Base-by-base conservation (phyloP, 345 rosid genomes). In the Eucalyptus regnans region DNA sequence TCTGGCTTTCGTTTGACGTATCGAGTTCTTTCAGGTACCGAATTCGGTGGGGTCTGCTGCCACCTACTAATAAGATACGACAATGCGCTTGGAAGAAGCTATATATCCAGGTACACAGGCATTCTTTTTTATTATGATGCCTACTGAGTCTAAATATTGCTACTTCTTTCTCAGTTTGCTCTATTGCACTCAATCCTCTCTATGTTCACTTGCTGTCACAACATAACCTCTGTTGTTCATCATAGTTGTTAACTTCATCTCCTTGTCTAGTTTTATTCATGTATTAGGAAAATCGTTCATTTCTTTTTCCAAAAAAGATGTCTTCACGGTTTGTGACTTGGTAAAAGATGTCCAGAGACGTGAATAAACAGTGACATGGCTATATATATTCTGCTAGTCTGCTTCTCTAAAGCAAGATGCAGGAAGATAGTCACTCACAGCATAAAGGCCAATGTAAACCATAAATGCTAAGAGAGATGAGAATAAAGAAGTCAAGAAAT, bases 31-130 rank as follows among this genome's bases (percentile, higher is more conserved):
- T 86, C 92, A 97, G 99, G 84, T 97, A 97, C 87, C 93, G 95
- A 81, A 93, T 97, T 93, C 94, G 99, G 20, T 97, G 99, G 99
- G 97, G 99, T 90, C 90, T 93, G 49, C 87, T 91, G 92, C 95
- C 95, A 48, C 93, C 95, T 18, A 91, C 93, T 43, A 93, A 94
- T 81, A 94, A 91, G 91, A 91, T 95, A 66, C 93, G 97, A 3
- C 96, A 96, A 87, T 93, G 91, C 89, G 95, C 98, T 62, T 97
- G 99, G 99, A 97, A 97, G 95, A 96, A 96, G 92, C 97, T 96
- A 43, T 97, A 97, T 58, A 95, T 96, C 85, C 98, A 96, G 96
- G 99, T 97, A 89, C 25, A 13, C 8, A 1, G 43, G 33, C 44
- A 58, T 41, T 68, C 9, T 52, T 31, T 86, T 50, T n/a, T 33